Evolutionary conservation across 2,329 filamentous ascomycete genomes (phyloP), one percentile per base, ranked within the genome.

Genomic region (Phialocephala sp.): DNA sequence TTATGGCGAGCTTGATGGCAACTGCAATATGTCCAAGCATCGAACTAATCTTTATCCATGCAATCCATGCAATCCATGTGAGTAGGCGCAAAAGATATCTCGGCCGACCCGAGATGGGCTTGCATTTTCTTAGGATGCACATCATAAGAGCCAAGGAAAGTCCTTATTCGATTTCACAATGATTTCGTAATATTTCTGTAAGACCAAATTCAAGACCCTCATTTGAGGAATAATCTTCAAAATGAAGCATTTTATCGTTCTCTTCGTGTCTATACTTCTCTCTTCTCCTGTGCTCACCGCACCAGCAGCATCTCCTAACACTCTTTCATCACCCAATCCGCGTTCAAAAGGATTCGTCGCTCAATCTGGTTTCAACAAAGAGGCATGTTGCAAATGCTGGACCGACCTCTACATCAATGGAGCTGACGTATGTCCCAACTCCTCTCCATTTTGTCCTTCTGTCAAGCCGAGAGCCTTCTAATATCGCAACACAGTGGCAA

Each of bases 191-290:
- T 22, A 22, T 8, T 50, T 50, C n/a, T 20, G 8, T 11, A 6
- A 24, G n/a, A n/a, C 12, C n/a, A 50, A 47, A 24, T 2, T 9
- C 45, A 50, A 50, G 45, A 22, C 20, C 11, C n/a, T 14, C n/a
- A 24, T 22, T 50, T 22, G 20, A 24, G n/a, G 3, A 20, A 50
- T n/a, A 15, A 14, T 22, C n/a, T 22, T 50, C n/a, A 24, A 50
- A n/a, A 50, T 50, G 45, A 50, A 50, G 45, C 45, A 50, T 22
- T 50, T 50, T n/a, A 24, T 50, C 45, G 4, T 24, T 50, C 45
- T 24, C n/a, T 24, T 24, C 20, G 4, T 50, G 45, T 50, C 20
- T n/a, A 50, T 50, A 50, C 45, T 50, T 50, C n/a, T 22, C 5
- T 50, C 45, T 50, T 50, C 45, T 6, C 45, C 45, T 22, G 45